Evolutionary conservation across 192 early-diverging fungal genomes (phyloP).

Genomic region (Pilobolus umbonatus): DNA sequence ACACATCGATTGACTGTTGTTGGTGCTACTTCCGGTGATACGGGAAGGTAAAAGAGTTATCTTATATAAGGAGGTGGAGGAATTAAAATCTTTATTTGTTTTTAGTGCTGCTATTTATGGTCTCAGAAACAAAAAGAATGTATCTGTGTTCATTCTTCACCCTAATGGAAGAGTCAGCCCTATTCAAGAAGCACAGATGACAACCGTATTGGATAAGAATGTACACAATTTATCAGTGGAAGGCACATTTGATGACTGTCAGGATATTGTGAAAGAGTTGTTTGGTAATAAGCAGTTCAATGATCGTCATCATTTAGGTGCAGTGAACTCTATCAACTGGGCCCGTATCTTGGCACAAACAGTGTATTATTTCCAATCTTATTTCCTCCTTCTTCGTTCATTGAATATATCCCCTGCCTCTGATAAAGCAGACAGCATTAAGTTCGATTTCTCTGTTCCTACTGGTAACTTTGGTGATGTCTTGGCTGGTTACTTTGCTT

Average conservation of each 20-base stretch:
- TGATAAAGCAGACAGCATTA: constrained; percentile 35
- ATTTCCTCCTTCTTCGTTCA: constrained; percentile 57
- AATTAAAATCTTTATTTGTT: background rate
- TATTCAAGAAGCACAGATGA: constrained; percentile 99
- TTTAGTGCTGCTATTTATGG: constrained; percentile 95
- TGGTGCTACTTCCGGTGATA: constrained; percentile 95
- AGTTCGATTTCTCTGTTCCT: constrained; percentile 79
- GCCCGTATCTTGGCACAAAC: constrained; percentile 95
- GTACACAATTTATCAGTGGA: constrained; percentile 90
- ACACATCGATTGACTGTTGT: constrained; percentile 77
- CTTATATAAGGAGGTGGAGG: background rate
- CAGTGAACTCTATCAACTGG: constrained; percentile 99
- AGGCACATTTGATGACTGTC: constrained; percentile 98
- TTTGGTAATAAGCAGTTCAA: constrained; percentile 79
- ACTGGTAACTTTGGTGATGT: constrained; percentile 98
- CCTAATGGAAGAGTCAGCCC: constrained; percentile 87
- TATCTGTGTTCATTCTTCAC: constrained; percentile 91
- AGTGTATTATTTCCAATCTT: constrained; percentile 93
- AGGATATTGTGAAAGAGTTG: constrained; percentile 89
- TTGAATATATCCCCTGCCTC: constrained; percentile 45
- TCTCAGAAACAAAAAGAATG: constrained; percentile 86
- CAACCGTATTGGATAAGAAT: constrained; percentile 87
- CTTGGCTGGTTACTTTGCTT: constrained; percentile 89
- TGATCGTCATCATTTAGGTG: constrained; percentile 73
- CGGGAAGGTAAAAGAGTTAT: constrained; percentile 59